Evolutionary conservation across 2,329 filamentous ascomycete species (phyloP).

Genomic region (Phialocephala sp.): DNA sequence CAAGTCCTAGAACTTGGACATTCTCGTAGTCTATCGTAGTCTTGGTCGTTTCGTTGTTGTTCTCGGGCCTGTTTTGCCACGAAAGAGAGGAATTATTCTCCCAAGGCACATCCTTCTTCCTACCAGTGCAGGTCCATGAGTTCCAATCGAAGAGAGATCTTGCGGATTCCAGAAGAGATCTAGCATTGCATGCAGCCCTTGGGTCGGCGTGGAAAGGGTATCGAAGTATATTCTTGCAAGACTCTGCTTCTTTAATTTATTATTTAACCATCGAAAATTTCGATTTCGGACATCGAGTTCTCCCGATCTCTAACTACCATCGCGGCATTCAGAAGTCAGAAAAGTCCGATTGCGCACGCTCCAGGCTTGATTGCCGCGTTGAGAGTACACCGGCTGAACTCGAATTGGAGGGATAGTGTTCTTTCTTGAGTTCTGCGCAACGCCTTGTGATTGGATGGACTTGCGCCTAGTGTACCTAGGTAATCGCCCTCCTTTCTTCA

Average conservation of each 20-base stretch:
- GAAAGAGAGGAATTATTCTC: no score
- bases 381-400: not conserved
- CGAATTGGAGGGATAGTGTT: not conserved
- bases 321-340: not conserved
- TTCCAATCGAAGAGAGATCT: no score
- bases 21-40: not conserved
- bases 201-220: no score
- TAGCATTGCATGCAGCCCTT: no score
- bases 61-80: no score
- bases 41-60: not conserved
- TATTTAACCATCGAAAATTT: no score
- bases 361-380: not conserved
- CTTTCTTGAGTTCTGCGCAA: not conserved
- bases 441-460: not conserved
- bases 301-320: not conserved
- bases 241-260: no score
- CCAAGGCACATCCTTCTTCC: no score
- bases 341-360: not conserved
- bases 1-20: not conserved
- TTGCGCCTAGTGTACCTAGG: not conserved
- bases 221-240: no score
- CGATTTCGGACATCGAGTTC: not conserved
- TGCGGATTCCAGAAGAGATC: no score
- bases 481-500: not conserved
- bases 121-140: no score